Evolutionary conservation across 768 basidiomycete genomes (phyloP), one percentile per base, ranked within the genome.

Genomic region (Boletus rubropictus): DNA sequence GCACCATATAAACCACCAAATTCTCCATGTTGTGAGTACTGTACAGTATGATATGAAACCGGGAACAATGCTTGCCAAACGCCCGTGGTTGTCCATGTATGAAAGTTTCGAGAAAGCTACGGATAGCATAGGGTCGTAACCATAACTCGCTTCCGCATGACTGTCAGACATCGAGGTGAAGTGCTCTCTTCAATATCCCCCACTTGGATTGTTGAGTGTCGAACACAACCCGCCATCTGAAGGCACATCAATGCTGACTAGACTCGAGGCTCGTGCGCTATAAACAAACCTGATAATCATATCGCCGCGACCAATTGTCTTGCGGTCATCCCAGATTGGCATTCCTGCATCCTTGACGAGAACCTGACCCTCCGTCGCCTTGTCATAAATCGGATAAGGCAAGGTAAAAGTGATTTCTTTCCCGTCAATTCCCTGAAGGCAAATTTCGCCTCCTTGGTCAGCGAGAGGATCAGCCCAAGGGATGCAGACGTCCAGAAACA

Each of bases 331-430:
- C 46, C 77, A 66, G 37, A 81, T 69, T 33, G 82, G 82, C 84
- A 86, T 86, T n/a, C 84, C 84, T 44, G 77, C 80, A 34, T 79
- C 81, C 56, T 69, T 70, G 44, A 82, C 66, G 33, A 73, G 67
- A 35, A 72, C 62, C 49, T 74, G 71, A 14, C 80, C 81, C 42
- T 71, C 74, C 44, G 77, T 65, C 4, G 65, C 67, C 55, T 72
- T 72, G 53, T 77, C 75, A 42, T 68, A 61, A 53, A 75, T 69
- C 34, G 76, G 72, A 51, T 75, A 75, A 47, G 82, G 79, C 45
- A 85, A 72, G 29, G 66, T 61, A 35, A 84, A 64, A 4, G 63
- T 60, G 33, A 81, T 67, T 33, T 74, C 69, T 52, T 78, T 67
- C n/a, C 80, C 79, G 48, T 83, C 79, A 49, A 87, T 67, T 1